phyloP scores from a whole-genome alignment of 345 rosid species.

The Geranium brycei region DNA sequence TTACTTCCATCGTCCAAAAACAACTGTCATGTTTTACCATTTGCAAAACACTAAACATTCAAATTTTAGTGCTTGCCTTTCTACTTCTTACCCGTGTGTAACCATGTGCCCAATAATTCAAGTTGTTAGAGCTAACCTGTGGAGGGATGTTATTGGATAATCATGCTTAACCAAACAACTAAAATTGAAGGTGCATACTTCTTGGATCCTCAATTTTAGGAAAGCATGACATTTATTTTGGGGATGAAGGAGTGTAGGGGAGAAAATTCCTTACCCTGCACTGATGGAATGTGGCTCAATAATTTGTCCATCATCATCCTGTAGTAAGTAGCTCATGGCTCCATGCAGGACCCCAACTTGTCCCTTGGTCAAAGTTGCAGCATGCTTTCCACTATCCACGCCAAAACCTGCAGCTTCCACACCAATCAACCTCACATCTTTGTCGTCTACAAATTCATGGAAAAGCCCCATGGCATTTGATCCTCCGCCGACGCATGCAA shows the following conservation, averaged over 20 bases:
- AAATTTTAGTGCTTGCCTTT: no score
- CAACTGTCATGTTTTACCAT: not conserved
- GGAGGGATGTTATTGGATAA: no score
- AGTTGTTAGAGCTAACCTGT: no score
- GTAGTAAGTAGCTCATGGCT: slow-evolving; percentile 91
- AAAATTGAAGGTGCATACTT: not conserved
- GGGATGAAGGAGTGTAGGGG: not conserved
- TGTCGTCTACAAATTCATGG: slow-evolving; percentile 73
- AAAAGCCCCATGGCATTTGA: slow-evolving; percentile 93
- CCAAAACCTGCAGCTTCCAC: slow-evolving; percentile 97
- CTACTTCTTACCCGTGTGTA: no score
- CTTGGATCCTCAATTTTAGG: no score
- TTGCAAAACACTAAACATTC: not conserved
- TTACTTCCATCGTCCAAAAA: no score
- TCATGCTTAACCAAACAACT: no score
- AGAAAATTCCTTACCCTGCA: slow-evolving; percentile 53
- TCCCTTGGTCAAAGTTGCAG: slow-evolving; percentile 80
- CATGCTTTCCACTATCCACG: slow-evolving; percentile 83
- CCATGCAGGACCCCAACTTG: slow-evolving; percentile 91
- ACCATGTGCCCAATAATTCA: no score
- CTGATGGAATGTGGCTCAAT: slow-evolving; percentile 88
- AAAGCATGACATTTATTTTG: no score
- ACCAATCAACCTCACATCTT: slow-evolving; percentile 73
- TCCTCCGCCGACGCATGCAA: slow-evolving; percentile 92
- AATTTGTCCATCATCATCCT: slow-evolving; percentile 89